These are phyloP conservation scores for Calonectria honghensis DNA, from an alignment of 2,329 filamentous ascomycete genomes.

Conservation along the genomic window DNA sequence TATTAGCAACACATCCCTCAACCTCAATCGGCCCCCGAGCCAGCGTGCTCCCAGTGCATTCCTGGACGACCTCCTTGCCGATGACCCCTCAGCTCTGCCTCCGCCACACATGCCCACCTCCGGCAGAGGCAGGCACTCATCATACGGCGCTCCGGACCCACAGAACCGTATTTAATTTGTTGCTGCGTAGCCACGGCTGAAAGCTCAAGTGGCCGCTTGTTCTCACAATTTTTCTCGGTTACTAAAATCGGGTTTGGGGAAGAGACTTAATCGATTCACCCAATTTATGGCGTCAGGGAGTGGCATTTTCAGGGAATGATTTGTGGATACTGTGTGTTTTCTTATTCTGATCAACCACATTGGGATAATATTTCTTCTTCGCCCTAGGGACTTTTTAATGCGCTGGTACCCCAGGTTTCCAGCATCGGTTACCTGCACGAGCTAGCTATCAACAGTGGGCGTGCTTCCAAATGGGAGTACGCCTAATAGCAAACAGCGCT, in stretches of 20 bases:
- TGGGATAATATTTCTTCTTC: conserved; percentile 43
- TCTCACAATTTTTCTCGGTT: conserved; percentile 39
- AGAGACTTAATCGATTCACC: conserved; percentile 43
- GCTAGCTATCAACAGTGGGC: conserved; percentile 34
- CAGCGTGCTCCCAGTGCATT: conserved; percentile 90
- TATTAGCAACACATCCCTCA: conserved; percentile 79
- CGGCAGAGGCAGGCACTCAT: conserved; percentile 46
- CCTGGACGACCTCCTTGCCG: conserved; percentile 91
- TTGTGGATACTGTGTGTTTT: conserved; percentile 45
- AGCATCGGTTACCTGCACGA: conserved; percentile 38
- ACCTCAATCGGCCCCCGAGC: conserved; percentile 76
- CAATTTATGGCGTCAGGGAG: conserved; percentile 52
- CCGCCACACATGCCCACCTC: conserved; percentile 62
- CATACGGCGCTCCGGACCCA: conserved; percentile 48
- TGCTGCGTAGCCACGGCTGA: conserved; percentile 29
- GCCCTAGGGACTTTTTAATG: conserved; percentile 45
- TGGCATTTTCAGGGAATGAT: conserved; percentile 45
- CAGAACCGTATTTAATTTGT: conserved; percentile 54
- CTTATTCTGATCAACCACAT: conserved; percentile 43
- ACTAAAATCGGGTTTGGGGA: conserved; percentile 43
- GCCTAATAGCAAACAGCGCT: conserved; percentile 20
- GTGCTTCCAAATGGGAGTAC: conserved; percentile 12
- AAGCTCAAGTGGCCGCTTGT: conserved; percentile 40
- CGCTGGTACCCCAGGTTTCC: conserved; percentile 40
- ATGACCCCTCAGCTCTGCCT: conserved; percentile 75